A percentile compares a stretch with the other conserved stretches of the same genome.
These are phyloP conservation scores for Irpex sp. DNA, from an alignment of 1,284 basidiomycete genomes.

Conservation along the genomic window DNA sequence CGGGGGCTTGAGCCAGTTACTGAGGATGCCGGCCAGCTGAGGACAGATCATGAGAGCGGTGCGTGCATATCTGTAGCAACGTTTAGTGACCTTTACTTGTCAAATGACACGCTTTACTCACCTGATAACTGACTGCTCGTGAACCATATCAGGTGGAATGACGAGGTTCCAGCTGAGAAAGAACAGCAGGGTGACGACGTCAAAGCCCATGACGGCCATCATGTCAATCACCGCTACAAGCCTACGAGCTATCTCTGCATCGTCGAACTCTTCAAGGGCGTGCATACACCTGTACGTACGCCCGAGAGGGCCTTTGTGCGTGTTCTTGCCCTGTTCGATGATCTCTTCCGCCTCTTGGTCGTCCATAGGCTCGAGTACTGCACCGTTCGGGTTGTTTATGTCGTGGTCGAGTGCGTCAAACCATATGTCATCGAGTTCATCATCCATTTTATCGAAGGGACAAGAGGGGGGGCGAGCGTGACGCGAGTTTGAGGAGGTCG, in stretches of 20 bases:
- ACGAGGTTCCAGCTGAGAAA: background rate
- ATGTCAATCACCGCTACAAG: background rate
- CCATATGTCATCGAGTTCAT: background rate
- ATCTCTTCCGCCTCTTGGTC: background rate
- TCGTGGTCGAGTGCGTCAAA: background rate
- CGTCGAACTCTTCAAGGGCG: background rate
- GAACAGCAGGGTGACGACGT: background rate
- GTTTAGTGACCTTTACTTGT: background rate
- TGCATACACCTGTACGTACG: background rate
- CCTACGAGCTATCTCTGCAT: background rate
- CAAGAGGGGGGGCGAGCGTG: background rate
- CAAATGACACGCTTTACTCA: background rate
- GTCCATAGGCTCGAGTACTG: background rate
- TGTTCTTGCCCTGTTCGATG: background rate
- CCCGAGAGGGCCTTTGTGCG: background rate
- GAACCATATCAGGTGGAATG: background rate
- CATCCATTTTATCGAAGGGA: background rate
- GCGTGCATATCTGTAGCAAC: background rate
- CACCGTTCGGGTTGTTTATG: background rate
- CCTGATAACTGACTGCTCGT: background rate
- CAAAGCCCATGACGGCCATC: background rate
- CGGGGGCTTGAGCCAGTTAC: background rate
- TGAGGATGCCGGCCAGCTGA: background rate
- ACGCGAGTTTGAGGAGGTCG: background rate
- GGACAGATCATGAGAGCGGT: background rate